Conservation (phyloP, 2,329 filamentous ascomycete genomes). For the Ophiostoma sp. region DNA sequence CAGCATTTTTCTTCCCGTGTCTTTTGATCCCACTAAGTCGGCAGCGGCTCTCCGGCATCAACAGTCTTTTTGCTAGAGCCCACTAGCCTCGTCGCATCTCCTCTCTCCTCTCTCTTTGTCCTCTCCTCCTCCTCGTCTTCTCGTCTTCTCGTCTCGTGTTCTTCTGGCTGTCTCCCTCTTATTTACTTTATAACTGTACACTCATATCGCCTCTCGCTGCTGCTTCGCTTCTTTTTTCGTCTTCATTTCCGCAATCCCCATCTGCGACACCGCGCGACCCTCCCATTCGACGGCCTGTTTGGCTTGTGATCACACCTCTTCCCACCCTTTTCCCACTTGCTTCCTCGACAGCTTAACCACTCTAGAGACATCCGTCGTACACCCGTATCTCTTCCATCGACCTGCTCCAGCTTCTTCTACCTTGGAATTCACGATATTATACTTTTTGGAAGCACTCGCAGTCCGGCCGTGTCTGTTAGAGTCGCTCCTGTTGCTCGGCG, state of each 20-base stretch:
- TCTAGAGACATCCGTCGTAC: no score
- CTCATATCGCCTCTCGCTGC: background rate
- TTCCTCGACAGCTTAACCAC: constrained; percentile 1
- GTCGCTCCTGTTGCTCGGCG: constrained; percentile 10
- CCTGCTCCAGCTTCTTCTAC: background rate
- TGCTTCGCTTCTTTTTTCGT: background rate
- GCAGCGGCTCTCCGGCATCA: background rate
- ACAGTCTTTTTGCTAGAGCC: background rate
- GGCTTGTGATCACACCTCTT: constrained; percentile 3
- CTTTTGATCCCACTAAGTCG: background rate
- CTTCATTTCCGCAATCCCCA: constrained; percentile 3
- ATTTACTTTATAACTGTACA: background rate
- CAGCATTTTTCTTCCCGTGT: background rate
- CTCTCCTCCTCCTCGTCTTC: background rate
- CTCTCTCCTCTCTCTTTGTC: background rate
- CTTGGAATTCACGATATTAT: background rate
- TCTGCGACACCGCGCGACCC: constrained; percentile 13
- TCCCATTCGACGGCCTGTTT: constrained; percentile 1
- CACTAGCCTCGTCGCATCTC: background rate
- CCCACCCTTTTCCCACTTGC: background rate
- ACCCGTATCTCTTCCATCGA: background rate
- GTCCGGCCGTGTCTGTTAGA: background rate
- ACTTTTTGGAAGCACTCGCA: background rate
- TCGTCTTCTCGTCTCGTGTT: background rate
- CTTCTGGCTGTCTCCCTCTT: background rate